Conservation (phyloP, 2,329 filamentous ascomycete genomes). For the Colletotrichum cordylinicola region DNA sequence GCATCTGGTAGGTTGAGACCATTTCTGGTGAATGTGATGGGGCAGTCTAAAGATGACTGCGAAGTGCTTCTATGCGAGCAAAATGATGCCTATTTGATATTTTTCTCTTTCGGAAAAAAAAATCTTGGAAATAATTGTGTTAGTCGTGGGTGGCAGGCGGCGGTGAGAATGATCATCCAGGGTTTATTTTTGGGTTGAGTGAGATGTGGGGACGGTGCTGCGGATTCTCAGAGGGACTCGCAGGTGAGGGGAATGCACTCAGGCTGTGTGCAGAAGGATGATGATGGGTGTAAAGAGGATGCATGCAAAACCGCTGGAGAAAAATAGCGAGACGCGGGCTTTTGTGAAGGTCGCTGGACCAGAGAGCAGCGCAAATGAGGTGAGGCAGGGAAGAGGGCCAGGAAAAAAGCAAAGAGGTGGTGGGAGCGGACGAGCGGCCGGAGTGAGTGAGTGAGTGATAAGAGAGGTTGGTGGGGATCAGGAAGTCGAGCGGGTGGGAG, state of each 20-base stretch:
- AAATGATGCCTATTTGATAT: conserved; percentile 8
- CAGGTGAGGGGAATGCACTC: not conserved
- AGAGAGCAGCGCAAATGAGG: not conserved
- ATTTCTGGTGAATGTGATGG: conserved; percentile 35
- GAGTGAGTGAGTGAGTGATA: conserved; percentile 11
- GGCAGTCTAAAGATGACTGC: conserved; percentile 27
- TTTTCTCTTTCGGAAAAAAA: not conserved
- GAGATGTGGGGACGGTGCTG: conserved; percentile 15
- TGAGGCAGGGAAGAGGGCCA: not conserved
- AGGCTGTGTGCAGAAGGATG: not conserved
- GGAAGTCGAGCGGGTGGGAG: conserved; percentile 10
- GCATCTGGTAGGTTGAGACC: conserved; percentile 59
- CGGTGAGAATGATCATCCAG: conserved; percentile 17
- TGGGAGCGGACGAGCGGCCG: conserved; percentile 11
- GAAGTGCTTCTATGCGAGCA: conserved; percentile 3
- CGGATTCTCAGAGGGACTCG: conserved; percentile 11
- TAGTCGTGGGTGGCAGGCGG: conserved; percentile 15
- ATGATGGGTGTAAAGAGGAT: not conserved
- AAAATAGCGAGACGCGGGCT: not conserved
- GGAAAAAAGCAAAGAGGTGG: conserved; percentile 6
- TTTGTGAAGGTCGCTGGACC: not conserved
- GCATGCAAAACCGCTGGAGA: not conserved
- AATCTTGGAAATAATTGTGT: conserved; percentile 8
- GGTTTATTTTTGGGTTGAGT: conserved; percentile 22
- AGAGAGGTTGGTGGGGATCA: conserved; percentile 21